Conservation (phyloP, 768 basidiomycete genomes). For the Rhizopogon vesiculosus region DNA sequence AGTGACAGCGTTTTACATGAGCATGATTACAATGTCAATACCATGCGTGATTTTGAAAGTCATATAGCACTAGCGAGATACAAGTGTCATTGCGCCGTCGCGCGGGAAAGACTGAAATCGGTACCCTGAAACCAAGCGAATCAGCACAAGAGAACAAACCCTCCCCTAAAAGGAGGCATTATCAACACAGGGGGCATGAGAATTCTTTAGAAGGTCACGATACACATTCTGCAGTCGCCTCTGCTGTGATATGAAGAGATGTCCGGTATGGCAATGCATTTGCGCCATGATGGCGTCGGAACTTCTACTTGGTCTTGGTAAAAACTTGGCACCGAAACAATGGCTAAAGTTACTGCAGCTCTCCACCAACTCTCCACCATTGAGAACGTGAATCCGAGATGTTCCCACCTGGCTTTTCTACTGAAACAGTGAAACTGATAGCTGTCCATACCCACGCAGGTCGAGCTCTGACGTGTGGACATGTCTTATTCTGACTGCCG, state of each 20-base stretch:
- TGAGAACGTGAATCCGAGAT: neutral
- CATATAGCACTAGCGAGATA: neutral
- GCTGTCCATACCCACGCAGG: neutral
- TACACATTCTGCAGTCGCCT: no score
- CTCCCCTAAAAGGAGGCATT: no score
- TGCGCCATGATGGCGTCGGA: neutral
- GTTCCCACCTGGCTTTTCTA: neutral
- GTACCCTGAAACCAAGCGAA: no score
- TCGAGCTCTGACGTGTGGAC: neutral
- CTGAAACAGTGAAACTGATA: neutral
- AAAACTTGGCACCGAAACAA: neutral
- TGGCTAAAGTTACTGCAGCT: neutral
- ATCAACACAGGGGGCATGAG: no score
- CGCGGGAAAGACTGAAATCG: no score
- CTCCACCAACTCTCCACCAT: neutral
- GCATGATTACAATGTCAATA: neutral
- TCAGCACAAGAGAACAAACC: no score
- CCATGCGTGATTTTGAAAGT: neutral
- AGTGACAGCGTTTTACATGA: neutral
- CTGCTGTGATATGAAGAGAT: no score
- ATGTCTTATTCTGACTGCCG: constrained; percentile 1
- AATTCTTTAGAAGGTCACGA: no score
- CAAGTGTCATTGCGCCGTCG: no score
- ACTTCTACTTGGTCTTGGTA: no score
- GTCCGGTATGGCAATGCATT: neutral